A percentile compares a stretch with the other conserved stretches of the same genome.
Conservation (phyloP, 2,329 filamentous ascomycete genomes). For the Aspergillus novoparasiticus region DNA sequence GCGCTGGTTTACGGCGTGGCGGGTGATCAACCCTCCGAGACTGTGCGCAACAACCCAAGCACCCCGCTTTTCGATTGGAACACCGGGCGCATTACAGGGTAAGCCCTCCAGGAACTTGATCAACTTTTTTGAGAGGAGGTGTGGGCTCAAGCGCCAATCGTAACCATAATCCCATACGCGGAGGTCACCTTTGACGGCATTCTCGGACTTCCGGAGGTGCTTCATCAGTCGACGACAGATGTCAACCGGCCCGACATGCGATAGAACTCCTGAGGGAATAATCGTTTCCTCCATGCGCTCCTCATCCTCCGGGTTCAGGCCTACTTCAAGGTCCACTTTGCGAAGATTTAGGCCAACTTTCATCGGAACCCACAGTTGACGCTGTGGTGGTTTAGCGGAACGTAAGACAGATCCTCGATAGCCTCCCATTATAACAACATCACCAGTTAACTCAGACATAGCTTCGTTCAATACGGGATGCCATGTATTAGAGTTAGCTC, state of each 20-base stretch:
- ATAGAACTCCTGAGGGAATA: constrained; percentile 83
- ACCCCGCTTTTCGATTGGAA: constrained; percentile 60
- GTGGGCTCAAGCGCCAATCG: constrained; percentile 88
- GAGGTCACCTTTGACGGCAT: constrained; percentile 69
- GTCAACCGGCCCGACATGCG: constrained; percentile 88
- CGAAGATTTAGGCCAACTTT: constrained; percentile 90
- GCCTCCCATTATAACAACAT: constrained; percentile 85
- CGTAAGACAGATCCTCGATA: constrained; percentile 89
- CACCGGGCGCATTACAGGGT: constrained; percentile 68
- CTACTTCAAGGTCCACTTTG: constrained; percentile 88
- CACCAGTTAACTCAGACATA: constrained; percentile 73
- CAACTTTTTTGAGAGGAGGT: constrained; percentile 71
- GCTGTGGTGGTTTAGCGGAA: constrained; percentile 76
- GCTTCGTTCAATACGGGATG: constrained; percentile 58
- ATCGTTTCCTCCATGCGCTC: constrained; percentile 81
- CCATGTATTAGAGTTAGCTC: constrained; percentile 30
- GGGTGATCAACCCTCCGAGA: constrained; percentile 82
- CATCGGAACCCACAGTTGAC: constrained; percentile 92
- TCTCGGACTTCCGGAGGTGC: constrained; percentile 72
- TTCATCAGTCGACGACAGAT: constrained; percentile 82
- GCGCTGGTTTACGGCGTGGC: constrained; percentile 81
- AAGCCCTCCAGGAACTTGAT: constrained; percentile 72
- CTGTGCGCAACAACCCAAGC: constrained; percentile 83
- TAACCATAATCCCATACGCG: constrained; percentile 90
- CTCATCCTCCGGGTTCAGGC: constrained; percentile 78